These are phyloP conservation scores for Curvularia hawaiiensis DNA, from an alignment of 2,329 filamentous ascomycete species.

Conservation along the genomic window DNA sequence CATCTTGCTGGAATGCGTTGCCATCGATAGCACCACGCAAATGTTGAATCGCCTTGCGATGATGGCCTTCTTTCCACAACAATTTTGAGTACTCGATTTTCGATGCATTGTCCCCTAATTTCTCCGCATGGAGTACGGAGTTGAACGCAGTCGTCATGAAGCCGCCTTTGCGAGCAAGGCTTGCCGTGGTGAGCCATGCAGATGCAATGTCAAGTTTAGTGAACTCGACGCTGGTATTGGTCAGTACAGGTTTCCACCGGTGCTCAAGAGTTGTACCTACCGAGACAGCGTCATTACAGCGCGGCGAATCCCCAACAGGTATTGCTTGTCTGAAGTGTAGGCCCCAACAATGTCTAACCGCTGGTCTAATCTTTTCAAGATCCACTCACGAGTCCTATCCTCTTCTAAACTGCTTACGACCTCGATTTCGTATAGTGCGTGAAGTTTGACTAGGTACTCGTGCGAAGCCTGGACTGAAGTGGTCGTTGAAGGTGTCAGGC, in stretches of 20 bases:
- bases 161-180: slow-evolving; percentile 83
- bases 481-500: slow-evolving; percentile 77
- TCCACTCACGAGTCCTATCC: slow-evolving; percentile 37
- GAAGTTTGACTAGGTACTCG: slow-evolving; percentile 81
- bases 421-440: slow-evolving; percentile 87
- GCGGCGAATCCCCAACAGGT: slow-evolving; percentile 81
- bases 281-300: slow-evolving; percentile 82
- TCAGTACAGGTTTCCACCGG: slow-evolving; percentile 12
- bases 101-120: slow-evolving; percentile 82
- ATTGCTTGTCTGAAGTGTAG: slow-evolving; percentile 92
- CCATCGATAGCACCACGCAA: slow-evolving; percentile 84
- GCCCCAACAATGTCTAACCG: slow-evolving; percentile 90
- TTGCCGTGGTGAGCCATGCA: slow-evolving; percentile 83
- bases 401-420: slow-evolving; percentile 63
- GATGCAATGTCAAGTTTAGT: slow-evolving; percentile 76
- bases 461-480: slow-evolving; percentile 84
- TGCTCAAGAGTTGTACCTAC: slow-evolving; percentile 51
- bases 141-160: slow-evolving; percentile 89
- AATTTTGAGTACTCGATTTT: slow-evolving; percentile 94
- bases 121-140: slow-evolving; percentile 85
- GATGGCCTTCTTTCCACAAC: slow-evolving; percentile 90
- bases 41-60: slow-evolving; percentile 91
- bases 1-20: slow-evolving; percentile 69
- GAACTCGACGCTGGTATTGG: slow-evolving; percentile 58
- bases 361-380: slow-evolving; percentile 66